A percentile compares a stretch with the other conserved stretches of the same genome.
Conservation (phyloP, 148 eudicot species). For the Euryodendron excelsum region DNA sequence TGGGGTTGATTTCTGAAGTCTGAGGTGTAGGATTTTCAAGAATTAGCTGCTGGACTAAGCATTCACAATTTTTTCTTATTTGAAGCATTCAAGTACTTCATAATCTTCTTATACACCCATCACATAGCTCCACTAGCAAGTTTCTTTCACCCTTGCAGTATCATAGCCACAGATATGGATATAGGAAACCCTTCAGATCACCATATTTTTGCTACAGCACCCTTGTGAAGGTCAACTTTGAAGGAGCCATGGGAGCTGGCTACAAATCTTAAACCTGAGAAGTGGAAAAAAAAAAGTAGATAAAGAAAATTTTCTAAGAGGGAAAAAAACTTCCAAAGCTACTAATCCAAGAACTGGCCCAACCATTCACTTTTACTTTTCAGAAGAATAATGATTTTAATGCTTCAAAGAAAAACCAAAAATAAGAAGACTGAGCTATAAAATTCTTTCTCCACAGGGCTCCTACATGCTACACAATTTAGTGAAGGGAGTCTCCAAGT, state of each 20-base stretch:
- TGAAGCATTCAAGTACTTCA: background rate
- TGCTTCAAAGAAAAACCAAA: conserved; percentile 1
- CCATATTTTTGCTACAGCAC: conserved; percentile 1
- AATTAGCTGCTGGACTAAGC: too few species aligned
- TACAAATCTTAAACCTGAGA: background rate
- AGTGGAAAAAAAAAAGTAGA: too few species aligned
- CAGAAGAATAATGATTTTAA: background rate
- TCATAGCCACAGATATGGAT: background rate
- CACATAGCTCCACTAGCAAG: background rate
- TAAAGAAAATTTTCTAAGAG: too few species aligned
- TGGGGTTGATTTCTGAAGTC: background rate
- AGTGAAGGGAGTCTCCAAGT: background rate
- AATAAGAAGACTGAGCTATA: background rate
- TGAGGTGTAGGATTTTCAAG: too few species aligned
- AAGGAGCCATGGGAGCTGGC: background rate
- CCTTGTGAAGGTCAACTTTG: background rate
- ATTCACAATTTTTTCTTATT: background rate
- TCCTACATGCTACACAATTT: background rate
- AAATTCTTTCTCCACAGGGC: background rate
- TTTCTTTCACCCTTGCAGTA: background rate
- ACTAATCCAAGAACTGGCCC: background rate
- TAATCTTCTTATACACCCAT: background rate
- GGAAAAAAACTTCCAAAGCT: background rate
- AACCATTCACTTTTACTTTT: background rate
- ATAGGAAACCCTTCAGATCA: background rate